These are phyloP conservation scores for Quercus mongolica DNA, from an alignment of 306 rosid species.

Conservation along the genomic window DNA sequence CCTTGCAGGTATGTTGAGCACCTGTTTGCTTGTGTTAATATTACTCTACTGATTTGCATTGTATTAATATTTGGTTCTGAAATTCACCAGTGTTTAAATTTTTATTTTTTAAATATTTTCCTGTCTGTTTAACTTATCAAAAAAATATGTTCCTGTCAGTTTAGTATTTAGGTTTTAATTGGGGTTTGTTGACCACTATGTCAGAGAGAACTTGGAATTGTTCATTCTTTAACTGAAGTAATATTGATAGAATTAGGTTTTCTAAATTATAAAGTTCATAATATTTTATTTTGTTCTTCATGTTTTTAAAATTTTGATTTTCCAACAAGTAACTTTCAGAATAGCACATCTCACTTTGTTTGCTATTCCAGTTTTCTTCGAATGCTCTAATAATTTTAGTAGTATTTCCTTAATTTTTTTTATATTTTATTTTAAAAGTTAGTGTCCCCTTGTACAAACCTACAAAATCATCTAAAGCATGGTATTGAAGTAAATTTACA, in stretches of 20 bases:
- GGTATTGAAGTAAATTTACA: background rate
- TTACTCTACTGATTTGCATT: background rate
- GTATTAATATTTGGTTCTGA: slow-evolving; percentile 10
- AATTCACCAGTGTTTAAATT: background rate
- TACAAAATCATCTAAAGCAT: background rate
- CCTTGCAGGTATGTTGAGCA: slow-evolving; percentile 71
- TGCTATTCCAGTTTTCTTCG: slow-evolving; percentile 8
- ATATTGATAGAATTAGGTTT: background rate
- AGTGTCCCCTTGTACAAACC: background rate
- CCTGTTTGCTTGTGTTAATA: slow-evolving; percentile 7
- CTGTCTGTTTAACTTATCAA: background rate
- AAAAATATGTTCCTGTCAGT: background rate
- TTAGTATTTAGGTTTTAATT: background rate
- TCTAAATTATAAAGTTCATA: background rate
- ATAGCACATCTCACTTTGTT: slow-evolving; percentile 10
- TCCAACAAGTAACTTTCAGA: background rate
- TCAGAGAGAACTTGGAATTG: background rate
- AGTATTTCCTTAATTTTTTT: background rate
- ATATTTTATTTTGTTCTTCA: background rate
- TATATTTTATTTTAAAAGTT: background rate
- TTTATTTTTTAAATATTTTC: background rate
- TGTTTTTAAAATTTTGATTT: background rate
- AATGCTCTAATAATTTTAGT: background rate
- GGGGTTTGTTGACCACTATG: background rate
- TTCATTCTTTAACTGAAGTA: slow-evolving; percentile 1